phyloP scores from a whole-genome alignment of 305 asterid species.

The Ilex paraguariensis region DNA sequence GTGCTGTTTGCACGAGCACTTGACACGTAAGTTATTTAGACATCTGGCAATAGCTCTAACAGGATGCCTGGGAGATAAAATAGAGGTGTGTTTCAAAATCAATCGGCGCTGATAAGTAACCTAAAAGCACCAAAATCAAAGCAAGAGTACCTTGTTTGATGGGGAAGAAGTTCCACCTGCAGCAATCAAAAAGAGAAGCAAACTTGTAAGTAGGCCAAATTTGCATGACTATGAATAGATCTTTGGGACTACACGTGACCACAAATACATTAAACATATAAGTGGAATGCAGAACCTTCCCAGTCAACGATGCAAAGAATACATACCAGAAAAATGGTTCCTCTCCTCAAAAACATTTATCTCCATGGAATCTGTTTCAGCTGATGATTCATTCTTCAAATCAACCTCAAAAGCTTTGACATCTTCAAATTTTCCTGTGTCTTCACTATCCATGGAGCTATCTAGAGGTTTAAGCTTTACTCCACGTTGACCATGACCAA shows the following conservation, averaged over 20 bases:
- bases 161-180: constrained; percentile 45
- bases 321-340: constrained; percentile 34
- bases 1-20: no score
- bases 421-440: constrained; percentile 22
- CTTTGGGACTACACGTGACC: neutral
- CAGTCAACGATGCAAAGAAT: neutral
- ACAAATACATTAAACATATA: no score
- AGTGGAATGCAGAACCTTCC: no score
- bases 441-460: constrained; percentile 36
- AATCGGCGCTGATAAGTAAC: no score
- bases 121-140: neutral
- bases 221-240: neutral
- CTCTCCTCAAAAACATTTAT: constrained; percentile 36
- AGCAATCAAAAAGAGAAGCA: constrained; percentile 22
- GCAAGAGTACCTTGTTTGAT: constrained; percentile 44
- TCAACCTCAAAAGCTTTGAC: constrained; percentile 23
- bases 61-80: neutral
- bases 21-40: no score
- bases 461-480: constrained; percentile 35
- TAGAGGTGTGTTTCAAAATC: no score
- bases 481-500: neutral
- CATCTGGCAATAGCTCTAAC: neutral
- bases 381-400: constrained; percentile 55
- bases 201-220: constrained; percentile 3
- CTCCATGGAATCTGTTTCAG: constrained; percentile 67